phyloP scores from a whole-genome alignment of 495 filamentous ascomycete genomes.

The Wilcoxina mikolae region DNA sequence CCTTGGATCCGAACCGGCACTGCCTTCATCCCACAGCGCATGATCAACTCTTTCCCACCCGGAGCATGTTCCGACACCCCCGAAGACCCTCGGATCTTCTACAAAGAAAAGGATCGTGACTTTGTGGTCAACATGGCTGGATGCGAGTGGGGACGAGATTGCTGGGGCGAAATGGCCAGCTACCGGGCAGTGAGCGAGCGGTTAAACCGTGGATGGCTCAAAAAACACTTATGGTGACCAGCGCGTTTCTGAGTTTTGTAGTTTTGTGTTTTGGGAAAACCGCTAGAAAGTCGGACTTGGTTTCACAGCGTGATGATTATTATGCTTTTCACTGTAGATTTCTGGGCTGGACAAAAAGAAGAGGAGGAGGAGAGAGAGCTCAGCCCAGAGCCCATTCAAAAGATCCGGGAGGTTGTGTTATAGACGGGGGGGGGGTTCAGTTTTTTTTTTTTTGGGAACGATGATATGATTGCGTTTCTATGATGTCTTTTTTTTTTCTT shows the following conservation, averaged over 20 bases:
- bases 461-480: too few relatives aligned
- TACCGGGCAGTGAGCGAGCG: conserved; percentile 78
- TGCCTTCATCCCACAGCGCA: conserved; percentile 80
- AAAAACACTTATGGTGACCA: conserved; percentile 35
- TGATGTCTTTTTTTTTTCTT: too few relatives aligned
- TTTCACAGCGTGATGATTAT: too few relatives aligned
- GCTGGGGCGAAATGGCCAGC: conserved; percentile 92
- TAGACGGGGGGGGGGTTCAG: too few relatives aligned
- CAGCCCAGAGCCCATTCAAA: too few relatives aligned
- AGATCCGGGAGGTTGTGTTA: too few relatives aligned
- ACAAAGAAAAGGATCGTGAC: conserved; percentile 68
- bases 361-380: too few relatives aligned
- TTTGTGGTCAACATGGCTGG: conserved; percentile 99
- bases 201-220: conserved; percentile 69
- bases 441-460: too few relatives aligned
- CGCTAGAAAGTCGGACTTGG: too few relatives aligned
- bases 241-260: too few relatives aligned
- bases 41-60: conserved; percentile 83
- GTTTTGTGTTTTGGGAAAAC: neutral
- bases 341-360: too few relatives aligned
- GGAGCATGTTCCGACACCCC: conserved; percentile 68
- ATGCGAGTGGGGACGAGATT: conserved; percentile 91
- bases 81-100: conserved; percentile 65
- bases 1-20: conserved; percentile 84
- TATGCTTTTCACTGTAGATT: too few relatives aligned